Evolutionary conservation across 495 filamentous ascomycete species (phyloP), one percentile per base, ranked within the genome.

Genomic region (Hypomontagnella monticulosa): DNA sequence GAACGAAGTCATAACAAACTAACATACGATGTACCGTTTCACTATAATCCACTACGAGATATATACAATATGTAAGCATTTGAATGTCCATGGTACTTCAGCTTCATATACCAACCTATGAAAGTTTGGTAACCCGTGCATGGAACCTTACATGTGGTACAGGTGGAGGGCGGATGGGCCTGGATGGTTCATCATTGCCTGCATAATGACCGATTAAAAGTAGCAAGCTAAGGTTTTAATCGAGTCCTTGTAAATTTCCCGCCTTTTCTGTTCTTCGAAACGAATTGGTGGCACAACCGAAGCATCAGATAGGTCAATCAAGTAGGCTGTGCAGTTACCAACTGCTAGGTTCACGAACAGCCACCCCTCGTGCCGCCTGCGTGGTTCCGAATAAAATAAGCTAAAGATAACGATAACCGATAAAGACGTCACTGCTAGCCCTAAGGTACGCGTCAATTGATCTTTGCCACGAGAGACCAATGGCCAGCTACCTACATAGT

Each of bases 341-440:
- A 27, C 23, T 16, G 30, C 9, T 8, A 8, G 18, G 15, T 51
- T 51, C 23, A 27, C 23, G 4, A 48, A 48, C 23, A 27, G 23
- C 23, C n/a, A 10, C 44, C 16, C 19, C 44, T 51, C 16, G 37
- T n/a, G n/a, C n/a, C n/a, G n/a, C n/a, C n/a, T n/a, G n/a, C n/a
- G n/a, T 16, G 11, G 30, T 37, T 53, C 47, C 40, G 0, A 46
- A 47, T 20, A 32, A 27, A 46, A 52, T 34, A 47, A 32, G 12
- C 20, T 16, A 9, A 12, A 34, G 59, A 62, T 62, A 62, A 62
- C 59, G 59, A 62, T 62, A 62, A 47, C 37, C 47, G 30, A 51
- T 5, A 34, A 15, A 15, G 38, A 54, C 59, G 49, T 62, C 59
- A 62, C 42, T 20, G n/a, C n/a, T n/a, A n/a, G n/a, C n/a, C n/a